Conservation (phyloP, 768 basidiomycete genomes). For the Cyclocybe cylindracea region DNA sequence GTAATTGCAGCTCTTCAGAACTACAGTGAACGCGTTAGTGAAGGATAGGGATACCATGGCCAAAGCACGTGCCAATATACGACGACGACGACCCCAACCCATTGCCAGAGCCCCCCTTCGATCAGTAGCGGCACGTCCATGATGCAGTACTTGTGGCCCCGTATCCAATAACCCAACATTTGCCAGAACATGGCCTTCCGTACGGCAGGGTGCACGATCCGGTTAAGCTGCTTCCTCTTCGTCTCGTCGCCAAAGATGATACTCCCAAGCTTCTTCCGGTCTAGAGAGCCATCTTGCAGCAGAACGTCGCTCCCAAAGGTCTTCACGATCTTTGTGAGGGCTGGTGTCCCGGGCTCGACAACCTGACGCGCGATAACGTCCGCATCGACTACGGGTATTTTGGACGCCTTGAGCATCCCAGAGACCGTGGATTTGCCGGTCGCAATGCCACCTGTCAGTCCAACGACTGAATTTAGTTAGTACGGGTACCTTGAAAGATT, state of each 20-base stretch:
- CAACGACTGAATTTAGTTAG: conserved; percentile 62
- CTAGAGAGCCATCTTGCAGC: conserved; percentile 65
- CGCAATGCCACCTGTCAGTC: conserved; percentile 95
- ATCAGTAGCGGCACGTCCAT: conserved; percentile 92
- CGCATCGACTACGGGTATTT: conserved; percentile 89
- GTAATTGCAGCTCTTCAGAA: conserved; percentile 80
- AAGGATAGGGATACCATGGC: background rate
- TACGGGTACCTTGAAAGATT: too few relatives aligned
- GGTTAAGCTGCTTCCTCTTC: conserved; percentile 74
- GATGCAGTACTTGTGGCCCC: conserved; percentile 76
- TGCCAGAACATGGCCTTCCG: conserved; percentile 70
- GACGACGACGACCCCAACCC: conserved; percentile 81
- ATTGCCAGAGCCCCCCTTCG: conserved; percentile 83
- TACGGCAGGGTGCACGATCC: conserved; percentile 92
- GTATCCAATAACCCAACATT: conserved; percentile 71
- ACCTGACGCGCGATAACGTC: conserved; percentile 87
- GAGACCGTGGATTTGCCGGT: conserved; percentile 97
- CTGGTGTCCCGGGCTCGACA: conserved; percentile 81
- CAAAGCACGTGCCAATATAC: conserved; percentile 80
- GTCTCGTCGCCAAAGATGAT: conserved; percentile 81
- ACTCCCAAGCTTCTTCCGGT: conserved; percentile 80
- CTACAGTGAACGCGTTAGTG: conserved; percentile 36
- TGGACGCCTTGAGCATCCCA: conserved; percentile 59
- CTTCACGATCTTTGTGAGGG: conserved; percentile 62
- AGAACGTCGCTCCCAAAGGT: conserved; percentile 76